Percentiles rank a stretch among this genome's conserved stretches.
Evolutionary conservation across 768 basidiomycete genomes (phyloP).

Genomic region (Calvatia gigantea): DNA sequence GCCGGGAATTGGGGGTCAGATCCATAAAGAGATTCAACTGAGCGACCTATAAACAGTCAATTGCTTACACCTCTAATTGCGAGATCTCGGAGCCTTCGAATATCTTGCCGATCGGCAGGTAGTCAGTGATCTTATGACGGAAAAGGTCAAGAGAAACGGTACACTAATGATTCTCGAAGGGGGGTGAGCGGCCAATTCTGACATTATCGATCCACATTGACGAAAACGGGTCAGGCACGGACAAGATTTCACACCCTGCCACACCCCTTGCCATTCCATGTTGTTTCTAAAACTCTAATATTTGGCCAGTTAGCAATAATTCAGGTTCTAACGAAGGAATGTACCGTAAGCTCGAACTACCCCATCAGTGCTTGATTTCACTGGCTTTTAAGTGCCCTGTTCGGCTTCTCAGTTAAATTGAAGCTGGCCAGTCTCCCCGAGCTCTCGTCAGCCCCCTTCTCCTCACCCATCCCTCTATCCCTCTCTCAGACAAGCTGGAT

Average conservation of each 20-base stretch:
- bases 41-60: not conserved
- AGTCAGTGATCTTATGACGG: not conserved
- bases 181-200: constrained; percentile 11
- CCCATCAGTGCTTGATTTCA: constrained; percentile 38
- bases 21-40: not conserved
- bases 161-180: constrained; percentile 8
- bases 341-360: constrained; percentile 37
- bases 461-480: constrained; percentile 15
- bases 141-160: constrained; percentile 8
- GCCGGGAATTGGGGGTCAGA: not conserved
- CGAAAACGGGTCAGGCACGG: constrained; percentile 24
- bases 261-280: constrained; percentile 33
- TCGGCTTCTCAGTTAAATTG: constrained; percentile 31
- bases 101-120: constrained; percentile 11
- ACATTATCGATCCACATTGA: constrained; percentile 12
- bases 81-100: not conserved
- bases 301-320: constrained; percentile 28
- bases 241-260: constrained; percentile 26
- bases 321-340: constrained; percentile 26
- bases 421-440: constrained; percentile 18
- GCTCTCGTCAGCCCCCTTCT: constrained; percentile 21
- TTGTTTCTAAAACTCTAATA: constrained; percentile 50
- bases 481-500: constrained; percentile 12
- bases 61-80: not conserved
- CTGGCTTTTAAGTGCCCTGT: constrained; percentile 27